Evolutionary conservation across 2,329 filamentous ascomycete species (phyloP).

Genomic region (Cryphonectria nitschkei): DNA sequence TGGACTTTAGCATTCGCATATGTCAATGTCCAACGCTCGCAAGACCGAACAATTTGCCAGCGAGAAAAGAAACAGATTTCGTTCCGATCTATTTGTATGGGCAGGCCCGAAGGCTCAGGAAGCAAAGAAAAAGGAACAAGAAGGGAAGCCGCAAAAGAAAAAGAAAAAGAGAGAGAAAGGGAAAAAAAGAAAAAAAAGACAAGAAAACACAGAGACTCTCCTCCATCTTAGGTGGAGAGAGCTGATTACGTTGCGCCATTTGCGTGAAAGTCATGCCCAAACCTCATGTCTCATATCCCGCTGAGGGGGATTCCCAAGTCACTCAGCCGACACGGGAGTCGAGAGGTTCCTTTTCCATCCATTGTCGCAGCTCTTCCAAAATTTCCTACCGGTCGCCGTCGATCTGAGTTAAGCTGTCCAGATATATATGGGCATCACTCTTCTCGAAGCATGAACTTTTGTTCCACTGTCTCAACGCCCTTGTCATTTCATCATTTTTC

Average conservation of each 20-base stretch:
- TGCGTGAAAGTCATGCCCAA: neutral
- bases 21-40: neutral
- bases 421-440: neutral
- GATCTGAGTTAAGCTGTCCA: neutral
- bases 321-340: neutral
- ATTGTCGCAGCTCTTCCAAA: neutral
- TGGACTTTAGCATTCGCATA: neutral
- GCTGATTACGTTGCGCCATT: neutral
- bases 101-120: neutral
- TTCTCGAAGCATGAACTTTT: neutral
- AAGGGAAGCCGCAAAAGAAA: neutral
- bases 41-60: neutral
- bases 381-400: neutral
- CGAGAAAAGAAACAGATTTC: too few relatives aligned
- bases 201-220: neutral
- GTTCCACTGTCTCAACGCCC: constrained; percentile 1
- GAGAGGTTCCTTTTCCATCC: neutral
- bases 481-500: neutral
- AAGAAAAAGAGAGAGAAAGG: neutral
- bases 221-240: neutral
- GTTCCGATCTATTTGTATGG: neutral
- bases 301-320: too few relatives aligned
- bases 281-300: neutral
- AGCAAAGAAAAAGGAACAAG: neutral
- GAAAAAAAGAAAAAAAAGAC: neutral